These are phyloP conservation scores for Brassica hybrid DNA, from an alignment of 441 rosid species.

Conservation along the genomic window DNA sequence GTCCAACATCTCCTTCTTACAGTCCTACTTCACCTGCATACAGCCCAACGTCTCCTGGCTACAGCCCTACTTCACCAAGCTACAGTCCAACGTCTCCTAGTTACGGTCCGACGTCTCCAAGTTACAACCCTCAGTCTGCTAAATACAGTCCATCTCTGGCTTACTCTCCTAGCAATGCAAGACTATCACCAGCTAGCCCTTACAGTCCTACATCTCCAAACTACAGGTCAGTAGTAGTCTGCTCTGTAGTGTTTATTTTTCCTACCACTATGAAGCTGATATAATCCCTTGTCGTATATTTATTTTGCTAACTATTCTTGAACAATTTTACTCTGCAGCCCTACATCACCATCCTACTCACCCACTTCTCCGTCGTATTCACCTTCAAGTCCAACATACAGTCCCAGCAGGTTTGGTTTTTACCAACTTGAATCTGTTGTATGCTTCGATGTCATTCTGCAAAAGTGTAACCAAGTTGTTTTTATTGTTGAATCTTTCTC, in stretches of 20 bases:
- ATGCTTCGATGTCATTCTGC: background rate
- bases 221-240: conserved; percentile 64
- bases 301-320: background rate
- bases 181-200: conserved; percentile 87
- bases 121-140: conserved; percentile 81
- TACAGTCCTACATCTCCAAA: conserved; percentile 96
- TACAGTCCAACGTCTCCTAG: conserved; percentile 87
- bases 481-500: conserved; percentile 15
- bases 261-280: background rate
- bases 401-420: conserved; percentile 85
- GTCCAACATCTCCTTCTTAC: conserved; percentile 68
- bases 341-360: conserved; percentile 92
- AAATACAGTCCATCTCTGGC: conserved; percentile 89
- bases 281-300: conserved; percentile 1
- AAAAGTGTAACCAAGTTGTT: conserved; percentile 5
- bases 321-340: conserved; percentile 53
- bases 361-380: conserved; percentile 97
- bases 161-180: conserved; percentile 96
- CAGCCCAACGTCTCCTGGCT: conserved; percentile 85
- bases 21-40: conserved; percentile 74
- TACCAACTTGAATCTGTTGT: conserved; percentile 11
- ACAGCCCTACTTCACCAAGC: conserved; percentile 86
- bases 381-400: conserved; percentile 91
- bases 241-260: background rate
- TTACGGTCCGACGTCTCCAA: conserved; percentile 81